Base-by-base conservation (phyloP, 345 rosid genomes). In the Pelargonium nanum region DNA sequence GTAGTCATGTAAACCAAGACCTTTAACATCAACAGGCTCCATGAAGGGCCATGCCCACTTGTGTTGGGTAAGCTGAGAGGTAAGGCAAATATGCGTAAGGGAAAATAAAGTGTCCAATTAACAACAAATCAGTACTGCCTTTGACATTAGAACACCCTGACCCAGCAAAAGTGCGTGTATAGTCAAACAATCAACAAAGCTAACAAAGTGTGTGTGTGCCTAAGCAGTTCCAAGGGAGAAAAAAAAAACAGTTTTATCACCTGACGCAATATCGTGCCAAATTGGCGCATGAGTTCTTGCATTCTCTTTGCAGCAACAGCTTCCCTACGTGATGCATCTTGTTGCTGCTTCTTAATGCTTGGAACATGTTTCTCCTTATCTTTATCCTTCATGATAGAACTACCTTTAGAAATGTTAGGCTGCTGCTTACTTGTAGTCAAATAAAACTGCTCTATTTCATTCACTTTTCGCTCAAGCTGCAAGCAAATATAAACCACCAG, bases 241-340 rank as follows among this genome's bases (percentile, higher is more conserved):
- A 17, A 6, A 55, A 55, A 62, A 54, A 22, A 22, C 53, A 23
- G 59, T 22, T 45, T 32, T 16, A 56, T 61, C 55, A 65, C 91
- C 73, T 85, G 83, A 24, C 87, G 89, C 59, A 93, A 68, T 63
- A 87, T 82, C 19, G 80, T 72, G 63, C 86, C 85, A 57, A 93
- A 82, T 22, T 87, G 97, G 40, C 83, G 94, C 69, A 93, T 85
- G 9, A 92, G 94, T 63, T 92, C 96, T 61, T 89, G 89, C 99
- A 81, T 93, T 78, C 91, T 78, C 80, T 85, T 93, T 7, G 81
- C 87, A 74, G 96, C 88, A 61, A 82, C 93, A 56, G 87, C 90
- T 65, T 85, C 91, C 56, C 87, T 72, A 32, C 77, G 77, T 0
- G 83, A 70, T 0, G 97, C 97, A 60, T 81, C 91, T 65, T 75